Percentiles rank a stretch among this genome's conserved stretches.
Conservation (phyloP, 768 basidiomycete species). For the Coprinopsis strossmayeri region DNA sequence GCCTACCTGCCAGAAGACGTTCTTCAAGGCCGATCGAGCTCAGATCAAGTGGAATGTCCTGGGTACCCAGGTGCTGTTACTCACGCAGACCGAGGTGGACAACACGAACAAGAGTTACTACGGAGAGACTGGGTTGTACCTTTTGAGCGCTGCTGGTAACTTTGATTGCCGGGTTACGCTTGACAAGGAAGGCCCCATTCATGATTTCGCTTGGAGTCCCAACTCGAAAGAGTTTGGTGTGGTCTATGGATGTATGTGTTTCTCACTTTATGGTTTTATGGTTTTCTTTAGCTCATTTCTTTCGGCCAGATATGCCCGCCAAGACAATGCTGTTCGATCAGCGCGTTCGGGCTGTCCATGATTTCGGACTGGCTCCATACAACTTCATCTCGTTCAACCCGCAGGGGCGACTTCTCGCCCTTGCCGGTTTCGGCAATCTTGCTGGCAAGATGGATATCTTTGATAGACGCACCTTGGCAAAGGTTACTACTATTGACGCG, state of each 20-base stretch:
- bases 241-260: slow-evolving; percentile 85
- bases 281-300: too few relatives aligned
- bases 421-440: slow-evolving; percentile 96
- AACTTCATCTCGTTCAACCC: slow-evolving; percentile 96
- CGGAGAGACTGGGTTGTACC: slow-evolving; percentile 92
- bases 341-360: slow-evolving; percentile 79
- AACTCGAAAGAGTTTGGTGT: slow-evolving; percentile 96
- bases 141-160: slow-evolving; percentile 86
- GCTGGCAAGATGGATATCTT: slow-evolving; percentile 91
- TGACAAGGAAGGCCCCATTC: slow-evolving; percentile 97
- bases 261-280: slow-evolving; percentile 1
- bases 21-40: slow-evolving; percentile 92
- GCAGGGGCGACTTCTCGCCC: slow-evolving; percentile 79
- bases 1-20: slow-evolving; percentile 84
- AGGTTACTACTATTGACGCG: slow-evolving; percentile 77
- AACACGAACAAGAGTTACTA: slow-evolving; percentile 97
- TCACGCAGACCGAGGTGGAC: slow-evolving; percentile 96
- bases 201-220: slow-evolving; percentile 94
- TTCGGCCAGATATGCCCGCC: slow-evolving; percentile 79
- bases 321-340: slow-evolving; percentile 90
- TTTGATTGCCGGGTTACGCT: slow-evolving; percentile 85
- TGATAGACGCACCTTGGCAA: slow-evolving; percentile 80
- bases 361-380: slow-evolving; percentile 84
- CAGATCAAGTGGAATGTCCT: slow-evolving; percentile 95
- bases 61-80: slow-evolving; percentile 84